A percentile compares a stretch with the other conserved stretches of the same genome.
Evolutionary conservation across 768 basidiomycete species (phyloP).

Genomic region (Trametes maxima): DNA sequence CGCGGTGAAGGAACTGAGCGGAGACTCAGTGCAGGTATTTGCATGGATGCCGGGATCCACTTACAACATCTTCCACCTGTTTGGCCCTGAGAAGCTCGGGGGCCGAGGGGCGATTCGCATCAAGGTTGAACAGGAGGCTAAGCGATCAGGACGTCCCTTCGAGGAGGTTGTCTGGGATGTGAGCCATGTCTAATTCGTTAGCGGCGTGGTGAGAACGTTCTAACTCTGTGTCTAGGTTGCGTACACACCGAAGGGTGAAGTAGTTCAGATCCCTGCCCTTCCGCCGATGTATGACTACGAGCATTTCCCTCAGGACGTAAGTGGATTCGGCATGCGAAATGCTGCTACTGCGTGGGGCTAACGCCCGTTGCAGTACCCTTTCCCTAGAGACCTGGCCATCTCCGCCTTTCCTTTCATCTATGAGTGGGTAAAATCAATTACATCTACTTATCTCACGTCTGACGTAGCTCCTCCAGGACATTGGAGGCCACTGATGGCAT

Average conservation of each 20-base stretch:
- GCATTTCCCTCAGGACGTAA: constrained; percentile 4
- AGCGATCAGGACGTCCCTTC: constrained; percentile 1
- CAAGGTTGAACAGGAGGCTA: constrained; percentile 13
- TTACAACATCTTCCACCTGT: constrained; percentile 5
- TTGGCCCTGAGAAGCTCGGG: constrained; percentile 14
- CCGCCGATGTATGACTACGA: constrained; percentile 29
- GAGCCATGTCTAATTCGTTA: not conserved
- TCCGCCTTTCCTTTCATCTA: not conserved
- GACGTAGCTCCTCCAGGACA: not conserved
- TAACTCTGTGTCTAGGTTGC: not conserved
- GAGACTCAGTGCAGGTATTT: constrained; percentile 10
- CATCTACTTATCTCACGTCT: not conserved
- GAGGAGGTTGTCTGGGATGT: constrained; percentile 11
- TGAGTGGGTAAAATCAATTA: constrained; percentile 7
- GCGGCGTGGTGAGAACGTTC: not conserved
- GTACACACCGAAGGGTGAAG: not conserved
- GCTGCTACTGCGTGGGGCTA: too few species aligned
- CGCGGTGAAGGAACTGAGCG: constrained; percentile 9
- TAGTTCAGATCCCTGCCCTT: constrained; percentile 23
- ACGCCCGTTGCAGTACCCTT: not conserved
- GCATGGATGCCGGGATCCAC: not conserved
- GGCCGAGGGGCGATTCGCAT: constrained; percentile 15
- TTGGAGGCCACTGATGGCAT: constrained; percentile 11
- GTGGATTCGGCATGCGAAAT: not conserved
- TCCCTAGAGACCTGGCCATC: not conserved